A percentile compares a stretch with the other conserved stretches of the same genome.
Evolutionary conservation across 2,329 filamentous ascomycete species (phyloP).

Genomic region (Penicillium capsulatum): DNA sequence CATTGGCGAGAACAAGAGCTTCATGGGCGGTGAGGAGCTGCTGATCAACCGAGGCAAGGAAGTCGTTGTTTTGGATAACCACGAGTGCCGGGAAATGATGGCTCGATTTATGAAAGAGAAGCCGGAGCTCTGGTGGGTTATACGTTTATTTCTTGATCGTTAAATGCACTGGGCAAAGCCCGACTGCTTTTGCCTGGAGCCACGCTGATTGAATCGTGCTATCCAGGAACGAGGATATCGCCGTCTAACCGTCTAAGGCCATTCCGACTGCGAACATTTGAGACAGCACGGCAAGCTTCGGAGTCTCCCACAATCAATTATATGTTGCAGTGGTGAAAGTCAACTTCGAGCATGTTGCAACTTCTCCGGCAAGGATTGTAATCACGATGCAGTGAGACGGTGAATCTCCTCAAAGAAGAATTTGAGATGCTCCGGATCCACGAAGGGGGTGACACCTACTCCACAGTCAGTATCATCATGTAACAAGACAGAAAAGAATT

Average conservation of each 20-base stretch:
- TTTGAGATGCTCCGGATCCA: conserved; percentile 86
- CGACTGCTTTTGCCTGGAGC: not conserved
- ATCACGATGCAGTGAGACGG: conserved; percentile 44
- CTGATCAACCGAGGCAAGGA: conserved; percentile 65
- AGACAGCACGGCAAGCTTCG: not conserved
- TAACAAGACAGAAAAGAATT: conserved; percentile 5
- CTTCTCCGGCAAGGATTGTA: not conserved
- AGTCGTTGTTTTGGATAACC: conserved; percentile 64
- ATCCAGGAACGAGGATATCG: conserved; percentile 57
- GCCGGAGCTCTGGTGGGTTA: conserved; percentile 65
- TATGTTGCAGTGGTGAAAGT: not conserved
- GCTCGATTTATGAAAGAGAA: conserved; percentile 67
- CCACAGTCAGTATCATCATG: conserved; percentile 19
- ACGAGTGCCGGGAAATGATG: conserved; percentile 66
- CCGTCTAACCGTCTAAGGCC: conserved; percentile 37
- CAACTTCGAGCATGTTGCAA: not conserved
- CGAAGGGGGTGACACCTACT: conserved; percentile 84
- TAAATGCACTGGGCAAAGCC: not conserved
- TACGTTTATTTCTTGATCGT: conserved; percentile 7
- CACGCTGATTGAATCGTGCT: not conserved
- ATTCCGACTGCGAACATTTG: not conserved
- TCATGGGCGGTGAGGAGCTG: conserved; percentile 68
- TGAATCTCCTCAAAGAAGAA: conserved; percentile 95
- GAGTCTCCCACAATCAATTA: not conserved
- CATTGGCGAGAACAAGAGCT: conserved; percentile 72